These are phyloP conservation scores for Trichoderma oligosporum DNA, from an alignment of 2,329 filamentous ascomycete species.

Conservation along the genomic window DNA sequence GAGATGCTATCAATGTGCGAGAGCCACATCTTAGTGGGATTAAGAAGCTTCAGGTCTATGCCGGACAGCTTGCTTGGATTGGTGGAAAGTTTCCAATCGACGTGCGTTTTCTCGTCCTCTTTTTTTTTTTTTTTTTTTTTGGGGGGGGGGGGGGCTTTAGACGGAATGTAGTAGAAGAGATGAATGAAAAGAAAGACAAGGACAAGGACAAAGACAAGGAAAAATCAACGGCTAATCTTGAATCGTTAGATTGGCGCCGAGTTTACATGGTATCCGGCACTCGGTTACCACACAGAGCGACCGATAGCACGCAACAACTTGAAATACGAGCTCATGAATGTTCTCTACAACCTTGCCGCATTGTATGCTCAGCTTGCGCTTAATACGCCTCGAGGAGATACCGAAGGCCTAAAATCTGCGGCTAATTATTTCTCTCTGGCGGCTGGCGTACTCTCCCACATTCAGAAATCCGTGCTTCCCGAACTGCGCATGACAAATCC, in stretches of 20 bases:
- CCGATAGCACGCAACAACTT: conserved; percentile 65
- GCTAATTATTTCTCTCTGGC: conserved; percentile 87
- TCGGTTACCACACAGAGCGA: conserved; percentile 82
- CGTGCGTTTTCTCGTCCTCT: conserved; percentile 43
- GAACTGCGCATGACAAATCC: conserved; percentile 77
- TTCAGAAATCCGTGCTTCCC: conserved; percentile 72
- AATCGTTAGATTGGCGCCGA: conserved; percentile 76
- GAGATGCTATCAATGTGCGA: conserved; percentile 81
- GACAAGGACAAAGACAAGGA: background rate
- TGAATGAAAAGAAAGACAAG: background rate
- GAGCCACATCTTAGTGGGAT: conserved; percentile 86
- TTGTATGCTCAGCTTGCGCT: conserved; percentile 91
- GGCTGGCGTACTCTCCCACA: conserved; percentile 76
- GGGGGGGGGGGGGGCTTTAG: too few species aligned
- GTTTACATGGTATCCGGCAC: conserved; percentile 91
- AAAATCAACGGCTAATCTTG: background rate
- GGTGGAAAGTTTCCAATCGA: conserved; percentile 95
- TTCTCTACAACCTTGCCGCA: conserved; percentile 88
- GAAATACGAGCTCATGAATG: conserved; percentile 82
- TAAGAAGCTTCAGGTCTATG: conserved; percentile 84
- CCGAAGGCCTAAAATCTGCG: conserved; percentile 80
- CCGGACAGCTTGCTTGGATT: conserved; percentile 89
- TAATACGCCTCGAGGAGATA: conserved; percentile 69
- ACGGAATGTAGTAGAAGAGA: background rate
- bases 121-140: too few species aligned